Evolutionary conservation across 768 basidiomycete species (phyloP).

Genomic region (Grammothele lineata): DNA sequence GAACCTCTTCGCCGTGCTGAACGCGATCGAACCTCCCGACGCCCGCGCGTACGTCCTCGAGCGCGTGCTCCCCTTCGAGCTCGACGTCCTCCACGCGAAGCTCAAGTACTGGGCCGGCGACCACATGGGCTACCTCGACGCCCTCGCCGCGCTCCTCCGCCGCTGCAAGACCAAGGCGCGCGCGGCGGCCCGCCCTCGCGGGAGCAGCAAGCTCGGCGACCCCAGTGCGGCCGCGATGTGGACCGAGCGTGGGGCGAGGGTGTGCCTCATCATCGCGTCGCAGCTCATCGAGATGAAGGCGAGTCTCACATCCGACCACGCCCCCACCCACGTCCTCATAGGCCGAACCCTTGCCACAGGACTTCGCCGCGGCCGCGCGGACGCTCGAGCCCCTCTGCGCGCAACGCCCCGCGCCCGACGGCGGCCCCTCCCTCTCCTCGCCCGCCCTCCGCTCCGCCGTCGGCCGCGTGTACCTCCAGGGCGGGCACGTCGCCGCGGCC

Average conservation of each 20-base stretch:
- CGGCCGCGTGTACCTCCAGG: constrained; percentile 71
- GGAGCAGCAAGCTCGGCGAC: constrained; percentile 3
- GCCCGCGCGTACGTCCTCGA: constrained; percentile 59
- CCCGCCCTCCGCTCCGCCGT: constrained; percentile 64
- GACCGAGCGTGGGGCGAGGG: constrained; percentile 73
- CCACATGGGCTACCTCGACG: constrained; percentile 75
- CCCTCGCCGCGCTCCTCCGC: constrained; percentile 55
- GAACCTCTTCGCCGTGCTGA: constrained; percentile 71
- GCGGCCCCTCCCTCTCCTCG: constrained; percentile 29
- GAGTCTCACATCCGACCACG: background rate
- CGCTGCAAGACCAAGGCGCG: constrained; percentile 50
- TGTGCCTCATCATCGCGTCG: constrained; percentile 76
- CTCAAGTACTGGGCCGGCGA: constrained; percentile 82
- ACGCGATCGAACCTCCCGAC: constrained; percentile 23
- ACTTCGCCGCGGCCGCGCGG: constrained; percentile 61
- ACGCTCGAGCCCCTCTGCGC: constrained; percentile 65
- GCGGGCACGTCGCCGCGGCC: constrained; percentile 60
- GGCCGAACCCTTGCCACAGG: constrained; percentile 34
- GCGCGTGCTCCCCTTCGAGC: constrained; percentile 50
- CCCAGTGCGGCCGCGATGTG: constrained; percentile 50
- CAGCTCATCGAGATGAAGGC: constrained; percentile 87
- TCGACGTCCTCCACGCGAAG: constrained; percentile 66
- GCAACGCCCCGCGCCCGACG: constrained; percentile 7
- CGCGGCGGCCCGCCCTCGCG: background rate
- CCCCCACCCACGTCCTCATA: background rate